Evolutionary conservation across 2,329 filamentous ascomycete genomes (phyloP).

Genomic region (Aspergillus tamarii): DNA sequence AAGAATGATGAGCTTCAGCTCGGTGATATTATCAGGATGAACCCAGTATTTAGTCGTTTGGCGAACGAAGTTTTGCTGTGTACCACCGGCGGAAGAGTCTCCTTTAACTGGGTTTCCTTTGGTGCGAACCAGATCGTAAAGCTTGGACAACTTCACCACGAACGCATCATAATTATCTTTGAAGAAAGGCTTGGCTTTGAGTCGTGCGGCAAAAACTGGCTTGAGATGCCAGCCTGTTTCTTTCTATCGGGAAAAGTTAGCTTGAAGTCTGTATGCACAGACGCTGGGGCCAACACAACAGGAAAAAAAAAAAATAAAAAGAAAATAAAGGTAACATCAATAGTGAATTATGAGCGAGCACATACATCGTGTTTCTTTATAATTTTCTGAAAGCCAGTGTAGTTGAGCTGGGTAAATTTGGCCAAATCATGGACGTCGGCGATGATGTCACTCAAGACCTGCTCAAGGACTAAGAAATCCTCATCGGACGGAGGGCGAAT

Average conservation of each 20-base stretch:
- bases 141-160: conserved; percentile 88
- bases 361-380: conserved; percentile 98
- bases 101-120: conserved; percentile 90
- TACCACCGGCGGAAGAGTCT: conserved; percentile 86
- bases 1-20: conserved; percentile 94
- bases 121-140: conserved; percentile 93
- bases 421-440: conserved; percentile 97
- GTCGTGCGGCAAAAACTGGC: conserved; percentile 90
- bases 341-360: conserved; percentile 17
- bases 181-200: conserved; percentile 97
- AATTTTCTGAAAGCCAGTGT: conserved; percentile 99
- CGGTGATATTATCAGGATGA: conserved; percentile 96
- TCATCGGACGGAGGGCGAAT: conserved; percentile 70
- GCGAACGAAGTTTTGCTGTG: conserved; percentile 92
- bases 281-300: neutral
- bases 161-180: conserved; percentile 98
- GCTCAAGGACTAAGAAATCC: conserved; percentile 90
- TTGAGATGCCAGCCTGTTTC: conserved; percentile 89
- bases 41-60: conserved; percentile 99
- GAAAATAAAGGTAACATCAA: neutral
- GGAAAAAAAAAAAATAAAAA: neutral
- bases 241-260: conserved; percentile 64
- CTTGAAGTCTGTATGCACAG: neutral
- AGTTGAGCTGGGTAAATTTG: conserved; percentile 98
- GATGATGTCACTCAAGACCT: conserved; percentile 95